Evolutionary conservation across 2,329 filamentous ascomycete genomes (phyloP), one percentile per base, ranked within the genome.

Genomic region (Didymella sp.): DNA sequence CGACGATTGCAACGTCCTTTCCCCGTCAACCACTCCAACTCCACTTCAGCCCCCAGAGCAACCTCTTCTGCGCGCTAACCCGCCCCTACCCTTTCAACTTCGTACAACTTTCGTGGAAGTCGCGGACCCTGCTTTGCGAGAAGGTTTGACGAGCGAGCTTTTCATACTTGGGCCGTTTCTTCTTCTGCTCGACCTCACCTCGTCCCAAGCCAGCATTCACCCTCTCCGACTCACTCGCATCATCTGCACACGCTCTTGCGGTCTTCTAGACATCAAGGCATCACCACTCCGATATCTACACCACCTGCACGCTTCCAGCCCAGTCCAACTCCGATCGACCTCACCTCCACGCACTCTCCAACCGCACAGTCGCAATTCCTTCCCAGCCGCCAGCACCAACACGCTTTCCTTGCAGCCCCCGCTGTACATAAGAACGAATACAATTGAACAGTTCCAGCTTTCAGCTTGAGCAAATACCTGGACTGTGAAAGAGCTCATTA

Each of bases 321-420:
- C 64, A 66, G 61, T 63, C 64, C 68, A 63, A 67, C 67, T 72
- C 64, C 69, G 69, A 57, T 66, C 70, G 70, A 71, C 62, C 70
- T 74, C 69, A 64, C 70, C 71, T 72, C 59, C 59, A 58, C 69
- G 63, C 66, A 62, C 60, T 63, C 61, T 61, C 51, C 63, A 68
- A 55, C 64, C 63, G 64, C 64, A 61, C 63, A 61, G 57, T 65
- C 68, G 68, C 74, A 68, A 56, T 65, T 64, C 68, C 66, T 62
- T 58, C 50, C 66, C 69, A 60, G 52, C 51, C 69, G 69, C 68
- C 72, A 82, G 78, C 90, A 93, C 89, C 90, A 92, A 89, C 91
- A 90, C 88, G 89, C 92, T 94, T 93, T 92, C 89, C 82, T 92
- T 91, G 81, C 89, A 90, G 88, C 86, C 85, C 85, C 85, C 87